A percentile compares a stretch with the other conserved stretches of the same genome.
phyloP scores from a whole-genome alignment of 169 alveolate genomes.

The Eimeria zaria region DNA sequence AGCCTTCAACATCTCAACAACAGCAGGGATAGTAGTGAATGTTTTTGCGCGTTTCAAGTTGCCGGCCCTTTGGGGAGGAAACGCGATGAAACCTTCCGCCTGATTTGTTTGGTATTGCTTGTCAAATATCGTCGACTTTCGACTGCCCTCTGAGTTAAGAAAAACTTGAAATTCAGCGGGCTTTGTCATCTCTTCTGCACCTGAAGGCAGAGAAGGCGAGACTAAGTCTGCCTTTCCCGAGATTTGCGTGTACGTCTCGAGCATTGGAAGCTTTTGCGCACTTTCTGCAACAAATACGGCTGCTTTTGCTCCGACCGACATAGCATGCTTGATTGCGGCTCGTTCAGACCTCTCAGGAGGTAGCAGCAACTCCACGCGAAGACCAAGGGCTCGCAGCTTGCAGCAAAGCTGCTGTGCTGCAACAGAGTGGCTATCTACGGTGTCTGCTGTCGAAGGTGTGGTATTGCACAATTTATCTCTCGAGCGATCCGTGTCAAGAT shows the following conservation, averaged over 20 bases:
- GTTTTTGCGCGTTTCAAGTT: neutral
- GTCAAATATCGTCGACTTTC: too few species aligned
- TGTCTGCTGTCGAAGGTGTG: slow-evolving; percentile 1
- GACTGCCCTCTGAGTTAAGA: neutral
- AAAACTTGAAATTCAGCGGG: neutral
- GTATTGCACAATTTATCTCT: neutral
- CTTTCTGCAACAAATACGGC: neutral
- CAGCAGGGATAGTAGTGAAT: neutral
- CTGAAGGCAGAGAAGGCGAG: neutral
- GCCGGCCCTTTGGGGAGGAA: neutral
- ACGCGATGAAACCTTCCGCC: neutral
- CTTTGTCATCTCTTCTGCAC: neutral
- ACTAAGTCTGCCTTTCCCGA: neutral
- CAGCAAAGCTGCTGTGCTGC: slow-evolving; percentile 65
- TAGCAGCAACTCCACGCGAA: slow-evolving; percentile 70
- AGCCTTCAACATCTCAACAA: slow-evolving; percentile 1
- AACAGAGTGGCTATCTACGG: neutral
- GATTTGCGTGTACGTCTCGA: neutral
- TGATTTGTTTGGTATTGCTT: neutral
- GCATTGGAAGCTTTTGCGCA: neutral
- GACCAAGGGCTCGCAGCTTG: slow-evolving; percentile 45
- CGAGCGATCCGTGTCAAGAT: neutral
- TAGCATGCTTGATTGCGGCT: slow-evolving; percentile 50
- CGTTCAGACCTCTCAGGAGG: slow-evolving; percentile 39
- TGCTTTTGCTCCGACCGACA: slow-evolving; percentile 48